These are phyloP conservation scores for Oxytropis ochrocephala DNA, from an alignment of 306 rosid genomes.

Conservation along the genomic window DNA sequence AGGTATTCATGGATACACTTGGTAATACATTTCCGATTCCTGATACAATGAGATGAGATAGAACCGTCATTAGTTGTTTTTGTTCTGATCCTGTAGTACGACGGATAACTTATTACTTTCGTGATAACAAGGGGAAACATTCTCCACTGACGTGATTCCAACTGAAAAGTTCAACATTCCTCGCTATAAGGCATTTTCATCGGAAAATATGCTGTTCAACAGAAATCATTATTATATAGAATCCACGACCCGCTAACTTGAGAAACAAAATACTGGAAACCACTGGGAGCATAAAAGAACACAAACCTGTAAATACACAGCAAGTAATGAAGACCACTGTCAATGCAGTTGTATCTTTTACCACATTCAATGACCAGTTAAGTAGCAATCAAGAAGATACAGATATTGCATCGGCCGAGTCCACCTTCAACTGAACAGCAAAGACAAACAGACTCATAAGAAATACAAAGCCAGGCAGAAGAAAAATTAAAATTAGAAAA, in stretches of 20 bases:
- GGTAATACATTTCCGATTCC: too few relatives aligned
- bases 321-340: neutral
- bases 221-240: neutral
- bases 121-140: neutral
- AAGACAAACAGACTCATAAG: neutral
- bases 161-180: neutral
- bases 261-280: neutral
- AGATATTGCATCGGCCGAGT: slow-evolving; percentile 53
- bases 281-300: neutral
- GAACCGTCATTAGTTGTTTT: too few relatives aligned
- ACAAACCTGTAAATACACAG: slow-evolving; percentile 12
- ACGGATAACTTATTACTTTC: too few relatives aligned
- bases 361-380: neutral
- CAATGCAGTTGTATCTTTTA: neutral
- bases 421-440: slow-evolving; percentile 48
- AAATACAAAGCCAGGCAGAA: neutral
- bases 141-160: neutral
- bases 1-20: too few relatives aligned
- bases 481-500: neutral
- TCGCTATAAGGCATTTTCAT: neutral
- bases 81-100: too few relatives aligned
- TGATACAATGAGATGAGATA: too few relatives aligned
- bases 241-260: neutral
- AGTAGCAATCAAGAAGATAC: slow-evolving; percentile 23
- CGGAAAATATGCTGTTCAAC: slow-evolving; percentile 11